Percentiles rank a stretch among this genome's conserved stretches.
Conservation (phyloP, 768 basidiomycete genomes). For the Leccinum sublutescens region DNA sequence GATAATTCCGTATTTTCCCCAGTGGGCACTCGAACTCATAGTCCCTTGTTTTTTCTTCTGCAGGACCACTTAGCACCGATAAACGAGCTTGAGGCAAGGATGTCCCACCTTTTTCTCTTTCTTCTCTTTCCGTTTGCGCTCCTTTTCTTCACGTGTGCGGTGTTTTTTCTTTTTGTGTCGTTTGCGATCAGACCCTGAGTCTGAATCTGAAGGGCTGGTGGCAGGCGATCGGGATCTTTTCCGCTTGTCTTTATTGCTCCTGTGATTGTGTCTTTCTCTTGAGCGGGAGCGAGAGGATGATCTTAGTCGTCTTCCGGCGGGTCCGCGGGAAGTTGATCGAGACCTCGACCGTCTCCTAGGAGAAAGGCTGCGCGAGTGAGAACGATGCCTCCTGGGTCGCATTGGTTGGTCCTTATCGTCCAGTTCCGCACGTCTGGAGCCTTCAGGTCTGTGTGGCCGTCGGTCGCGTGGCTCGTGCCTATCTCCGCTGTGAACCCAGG, state of each 20-base stretch:
- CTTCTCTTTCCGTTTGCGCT: constrained; percentile 60
- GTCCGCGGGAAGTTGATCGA: constrained; percentile 26
- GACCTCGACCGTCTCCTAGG: constrained; percentile 24
- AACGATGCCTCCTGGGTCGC: constrained; percentile 7
- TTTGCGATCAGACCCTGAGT: constrained; percentile 33
- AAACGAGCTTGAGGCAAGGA: not conserved
- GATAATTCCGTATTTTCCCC: constrained; percentile 91
- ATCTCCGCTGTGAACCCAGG: constrained; percentile 15
- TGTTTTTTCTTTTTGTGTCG: constrained; percentile 46
- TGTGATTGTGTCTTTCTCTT: constrained; percentile 25
- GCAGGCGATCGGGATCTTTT: constrained; percentile 37
- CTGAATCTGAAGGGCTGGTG: constrained; percentile 41
- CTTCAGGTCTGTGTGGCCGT: constrained; percentile 17
- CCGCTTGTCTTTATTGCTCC: constrained; percentile 29
- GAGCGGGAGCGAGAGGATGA: constrained; percentile 37
- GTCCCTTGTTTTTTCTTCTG: constrained; percentile 57
- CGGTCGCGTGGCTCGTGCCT: constrained; percentile 19
- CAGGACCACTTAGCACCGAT: constrained; percentile 24
- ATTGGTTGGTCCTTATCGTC: constrained; percentile 8
- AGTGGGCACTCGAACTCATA: constrained; percentile 53
- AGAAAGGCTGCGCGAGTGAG: constrained; percentile 26
- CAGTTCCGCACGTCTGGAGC: constrained; percentile 11
- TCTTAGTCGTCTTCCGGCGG: constrained; percentile 10
- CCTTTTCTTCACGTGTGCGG: constrained; percentile 45
- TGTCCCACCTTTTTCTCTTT: constrained; percentile 64